Base-by-base conservation (phyloP, 352 stramenopile genomes). In the Globisporangium irregulare region DNA sequence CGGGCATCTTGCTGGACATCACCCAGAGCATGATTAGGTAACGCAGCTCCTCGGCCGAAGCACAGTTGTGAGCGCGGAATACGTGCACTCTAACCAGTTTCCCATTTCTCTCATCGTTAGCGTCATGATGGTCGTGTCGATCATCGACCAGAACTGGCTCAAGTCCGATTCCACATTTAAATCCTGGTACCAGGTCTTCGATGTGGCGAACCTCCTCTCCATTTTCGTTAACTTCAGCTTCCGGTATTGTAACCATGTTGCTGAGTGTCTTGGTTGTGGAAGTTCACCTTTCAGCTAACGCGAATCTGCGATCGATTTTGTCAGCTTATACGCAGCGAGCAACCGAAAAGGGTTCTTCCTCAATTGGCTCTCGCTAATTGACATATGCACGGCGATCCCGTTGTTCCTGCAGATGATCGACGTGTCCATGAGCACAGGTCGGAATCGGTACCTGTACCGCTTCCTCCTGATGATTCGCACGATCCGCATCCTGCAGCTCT, bases 391-490 rank as follows among this genome's bases (percentile, higher is more conserved):
- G 43, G 76, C 80, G 3, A 34, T 89, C 5, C 79, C 85, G 10
- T 71, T 91, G n/a, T 60, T 79, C 27, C 46, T 78, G 14, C 73
- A 83, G n/a, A 73, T 82, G 9, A 69, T 81, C 32, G 56, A 70
- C 12, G 70, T 73, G 4, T 69, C 64, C 24, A 68, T 41, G 6
- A 29, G 71, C 18, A 57, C 62, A 6, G 54, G 20, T 6, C 22
- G 29, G 9, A 76, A 79, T 66, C 84, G 74, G 25, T 86, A 88
- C 57, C 57, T 80, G 6, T 84, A 86, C 38, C 77, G 83, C 9
- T 77, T 91, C 43, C 74, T 93, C 38, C 76, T 90, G 51, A 89
- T 87, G 73, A 64, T 88, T n/a, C 78, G 83, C n/a, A 77, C 79
- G 12, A 72, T 80, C 53, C 73, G 85, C 43, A 68, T 90, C 43